These are phyloP conservation scores for Boletus pseudopeckii DNA, from an alignment of 768 basidiomycete species.

Conservation along the genomic window DNA sequence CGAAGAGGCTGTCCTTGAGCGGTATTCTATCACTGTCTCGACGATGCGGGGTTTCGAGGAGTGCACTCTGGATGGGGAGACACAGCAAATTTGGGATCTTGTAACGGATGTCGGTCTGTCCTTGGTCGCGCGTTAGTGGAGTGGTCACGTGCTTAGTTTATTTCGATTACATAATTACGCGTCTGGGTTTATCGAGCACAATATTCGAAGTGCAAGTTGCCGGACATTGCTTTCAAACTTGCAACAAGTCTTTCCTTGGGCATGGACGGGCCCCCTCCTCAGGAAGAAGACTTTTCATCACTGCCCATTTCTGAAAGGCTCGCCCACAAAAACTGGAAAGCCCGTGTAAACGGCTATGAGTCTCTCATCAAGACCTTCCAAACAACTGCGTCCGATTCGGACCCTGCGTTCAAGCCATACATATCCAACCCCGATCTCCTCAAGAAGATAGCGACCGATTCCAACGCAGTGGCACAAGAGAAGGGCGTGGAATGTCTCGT, in stretches of 20 bases:
- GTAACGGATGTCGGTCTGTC: slow-evolving; percentile 57
- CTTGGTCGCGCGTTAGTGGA: slow-evolving; percentile 38
- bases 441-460: slow-evolving; percentile 84
- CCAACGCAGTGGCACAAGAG: slow-evolving; percentile 97
- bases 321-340: slow-evolving; percentile 98
- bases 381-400: slow-evolving; percentile 86
- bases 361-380: slow-evolving; percentile 82
- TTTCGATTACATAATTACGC: slow-evolving; percentile 23
- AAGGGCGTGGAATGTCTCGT: slow-evolving; percentile 91
- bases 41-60: slow-evolving; percentile 41
- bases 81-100: slow-evolving; percentile 52
- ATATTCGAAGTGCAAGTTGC: background rate
- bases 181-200: slow-evolving; percentile 9
- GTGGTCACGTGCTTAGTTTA: slow-evolving; percentile 20
- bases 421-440: slow-evolving; percentile 70
- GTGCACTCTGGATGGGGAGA: slow-evolving; percentile 48
- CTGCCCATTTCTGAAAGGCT: slow-evolving; percentile 79
- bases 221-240: slow-evolving; percentile 2
- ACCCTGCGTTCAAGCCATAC: slow-evolving; percentile 92
- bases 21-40: slow-evolving; percentile 46
- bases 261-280: slow-evolving; percentile 91
- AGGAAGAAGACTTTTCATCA: slow-evolving; percentile 88
- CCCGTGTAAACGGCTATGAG: slow-evolving; percentile 90
- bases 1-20: slow-evolving; percentile 51
- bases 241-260: slow-evolving; percentile 14